Conservation (phyloP, 1,284 basidiomycete species). For the Ustilago bromivora region DNA sequence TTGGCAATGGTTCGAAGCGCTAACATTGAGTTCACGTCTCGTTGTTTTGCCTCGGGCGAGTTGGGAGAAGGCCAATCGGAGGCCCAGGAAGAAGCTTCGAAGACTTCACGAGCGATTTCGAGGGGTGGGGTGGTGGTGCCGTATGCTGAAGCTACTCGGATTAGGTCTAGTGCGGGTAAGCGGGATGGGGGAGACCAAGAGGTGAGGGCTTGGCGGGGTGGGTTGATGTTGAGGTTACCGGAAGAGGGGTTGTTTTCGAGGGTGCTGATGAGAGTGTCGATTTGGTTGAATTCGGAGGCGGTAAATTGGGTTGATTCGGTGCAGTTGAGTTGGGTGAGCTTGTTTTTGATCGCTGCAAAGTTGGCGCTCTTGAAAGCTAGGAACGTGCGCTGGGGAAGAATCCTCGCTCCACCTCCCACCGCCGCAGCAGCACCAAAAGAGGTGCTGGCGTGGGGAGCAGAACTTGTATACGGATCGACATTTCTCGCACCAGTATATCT, state of each 20-base stretch:
- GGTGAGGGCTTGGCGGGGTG: conserved; percentile 73
- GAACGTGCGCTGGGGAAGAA: conserved; percentile 55
- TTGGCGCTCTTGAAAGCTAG: conserved; percentile 89
- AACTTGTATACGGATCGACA: conserved; percentile 54
- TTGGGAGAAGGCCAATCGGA: conserved; percentile 72
- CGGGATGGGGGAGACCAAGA: conserved; percentile 84
- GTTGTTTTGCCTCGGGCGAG: conserved; percentile 73
- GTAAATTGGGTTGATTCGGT: conserved; percentile 76
- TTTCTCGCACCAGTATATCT: conserved; percentile 71
- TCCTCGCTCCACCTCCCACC: conserved; percentile 59
- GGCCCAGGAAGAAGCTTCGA: conserved; percentile 80
- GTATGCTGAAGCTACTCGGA: conserved; percentile 80
- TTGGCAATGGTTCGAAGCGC: conserved; percentile 85
- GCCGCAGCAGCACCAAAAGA: background rate
- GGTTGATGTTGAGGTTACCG: conserved; percentile 33
- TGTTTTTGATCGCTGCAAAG: conserved; percentile 84
- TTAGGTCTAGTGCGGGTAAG: conserved; percentile 92
- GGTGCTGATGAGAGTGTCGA: conserved; percentile 78
- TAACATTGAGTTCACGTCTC: conserved; percentile 88
- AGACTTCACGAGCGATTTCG: conserved; percentile 76
- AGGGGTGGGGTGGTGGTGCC: conserved; percentile 72
- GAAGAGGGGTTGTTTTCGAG: conserved; percentile 71
- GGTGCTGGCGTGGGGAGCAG: conserved; percentile 54
- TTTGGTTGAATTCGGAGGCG: conserved; percentile 75
- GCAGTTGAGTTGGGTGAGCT: conserved; percentile 84